Conservation (phyloP, 495 filamentous ascomycete species). For the Penicillium riverlandense region DNA sequence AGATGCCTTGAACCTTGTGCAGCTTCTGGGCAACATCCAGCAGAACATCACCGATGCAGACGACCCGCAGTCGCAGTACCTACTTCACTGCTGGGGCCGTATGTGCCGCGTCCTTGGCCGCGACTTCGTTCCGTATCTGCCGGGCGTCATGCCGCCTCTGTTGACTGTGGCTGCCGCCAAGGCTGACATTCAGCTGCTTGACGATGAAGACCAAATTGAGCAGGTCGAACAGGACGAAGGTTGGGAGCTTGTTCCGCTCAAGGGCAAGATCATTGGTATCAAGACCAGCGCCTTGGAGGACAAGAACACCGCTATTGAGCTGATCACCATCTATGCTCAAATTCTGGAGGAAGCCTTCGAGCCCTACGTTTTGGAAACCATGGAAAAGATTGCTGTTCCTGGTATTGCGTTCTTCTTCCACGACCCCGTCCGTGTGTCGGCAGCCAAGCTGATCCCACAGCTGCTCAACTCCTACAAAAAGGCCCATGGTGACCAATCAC, state of each 20-base stretch:
- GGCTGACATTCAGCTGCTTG: slow-evolving; percentile 93
- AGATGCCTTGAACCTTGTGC: slow-evolving; percentile 79
- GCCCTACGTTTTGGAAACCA: slow-evolving; percentile 83
- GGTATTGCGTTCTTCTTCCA: slow-evolving; percentile 99
- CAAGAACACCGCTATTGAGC: slow-evolving; percentile 97
- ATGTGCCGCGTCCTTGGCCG: slow-evolving; percentile 92
- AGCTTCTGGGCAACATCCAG: slow-evolving; percentile 82
- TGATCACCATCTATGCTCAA: slow-evolving; percentile 94
- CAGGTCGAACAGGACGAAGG: slow-evolving; percentile 92
- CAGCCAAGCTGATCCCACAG: slow-evolving; percentile 90
- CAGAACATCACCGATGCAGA: slow-evolving; percentile 82
- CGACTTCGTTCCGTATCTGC: slow-evolving; percentile 88
- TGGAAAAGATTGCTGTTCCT: slow-evolving; percentile 93
- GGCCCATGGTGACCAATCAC: slow-evolving; percentile 69
- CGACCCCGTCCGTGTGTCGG: slow-evolving; percentile 91
- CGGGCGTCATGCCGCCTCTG: slow-evolving; percentile 90
- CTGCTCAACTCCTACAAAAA: slow-evolving; percentile 93
- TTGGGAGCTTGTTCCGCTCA: slow-evolving; percentile 94
- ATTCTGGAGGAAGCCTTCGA: slow-evolving; percentile 88
- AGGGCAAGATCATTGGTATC: slow-evolving; percentile 97
- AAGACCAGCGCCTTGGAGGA: slow-evolving; percentile 95
- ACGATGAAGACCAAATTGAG: slow-evolving; percentile 91
- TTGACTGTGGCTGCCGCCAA: slow-evolving; percentile 87
- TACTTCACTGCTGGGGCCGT: slow-evolving; percentile 98
- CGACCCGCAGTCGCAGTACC: slow-evolving; percentile 93